Conservation (phyloP, 306 rosid genomes). For the Dryas octopetala region DNA sequence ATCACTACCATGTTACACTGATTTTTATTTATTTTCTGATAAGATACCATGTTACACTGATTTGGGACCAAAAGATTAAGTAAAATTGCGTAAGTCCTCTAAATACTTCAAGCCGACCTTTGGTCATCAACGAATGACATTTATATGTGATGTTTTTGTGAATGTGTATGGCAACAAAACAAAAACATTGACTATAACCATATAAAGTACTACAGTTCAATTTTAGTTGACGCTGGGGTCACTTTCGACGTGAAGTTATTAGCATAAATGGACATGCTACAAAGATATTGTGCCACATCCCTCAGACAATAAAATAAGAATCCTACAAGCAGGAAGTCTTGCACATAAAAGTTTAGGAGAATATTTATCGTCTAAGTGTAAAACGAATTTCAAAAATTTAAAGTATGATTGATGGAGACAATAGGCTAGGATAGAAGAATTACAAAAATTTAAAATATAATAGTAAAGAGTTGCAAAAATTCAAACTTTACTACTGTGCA, state of each 20-base stretch:
- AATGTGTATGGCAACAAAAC: background rate
- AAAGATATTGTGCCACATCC: background rate
- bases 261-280: background rate
- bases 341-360: background rate
- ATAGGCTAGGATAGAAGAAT: background rate
- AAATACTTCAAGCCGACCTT: background rate
- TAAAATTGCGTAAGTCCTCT: background rate
- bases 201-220: constrained; percentile 5
- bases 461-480: background rate
- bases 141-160: background rate
- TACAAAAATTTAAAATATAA: background rate
- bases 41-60: background rate
- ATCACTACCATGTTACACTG: background rate
- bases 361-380: background rate
- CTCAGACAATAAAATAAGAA: background rate
- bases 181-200: background rate
- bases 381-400: background rate
- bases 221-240: background rate
- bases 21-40: background rate
- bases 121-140: background rate
- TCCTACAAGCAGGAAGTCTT: background rate
- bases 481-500: background rate
- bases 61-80: background rate
- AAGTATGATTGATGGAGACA: background rate
- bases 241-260: background rate